phyloP scores from a whole-genome alignment of 176 grass and related monocot genomes.

The Guadua angustifolia region DNA sequence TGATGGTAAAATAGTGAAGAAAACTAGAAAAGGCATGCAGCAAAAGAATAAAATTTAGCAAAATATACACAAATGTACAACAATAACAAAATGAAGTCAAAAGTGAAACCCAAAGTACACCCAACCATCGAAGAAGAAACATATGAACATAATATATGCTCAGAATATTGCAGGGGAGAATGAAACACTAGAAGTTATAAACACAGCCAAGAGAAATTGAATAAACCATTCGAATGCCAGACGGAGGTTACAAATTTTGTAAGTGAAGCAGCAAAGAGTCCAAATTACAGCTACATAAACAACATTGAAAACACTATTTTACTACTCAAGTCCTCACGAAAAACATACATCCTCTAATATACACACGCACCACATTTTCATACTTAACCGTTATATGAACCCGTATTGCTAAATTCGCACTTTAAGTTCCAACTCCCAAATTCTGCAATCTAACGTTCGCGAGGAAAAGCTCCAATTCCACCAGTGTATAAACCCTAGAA shows the following conservation, averaged over 20 bases:
- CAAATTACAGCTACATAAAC: background rate
- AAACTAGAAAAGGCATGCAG: slow-evolving; percentile 27
- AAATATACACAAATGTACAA: background rate
- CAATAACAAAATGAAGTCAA: background rate
- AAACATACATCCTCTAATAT: background rate
- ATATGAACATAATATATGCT: background rate
- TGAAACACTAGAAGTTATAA: background rate
- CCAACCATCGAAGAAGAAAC: background rate
- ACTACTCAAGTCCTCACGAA: background rate
- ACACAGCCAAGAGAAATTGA: background rate
- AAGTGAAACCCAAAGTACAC: background rate
- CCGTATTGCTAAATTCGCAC: background rate
- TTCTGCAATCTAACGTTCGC: background rate
- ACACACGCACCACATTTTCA: background rate
- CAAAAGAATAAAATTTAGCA: background rate
- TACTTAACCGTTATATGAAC: background rate
- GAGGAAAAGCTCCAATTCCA: background rate
- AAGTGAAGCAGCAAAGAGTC: background rate
- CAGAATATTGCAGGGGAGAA: background rate
- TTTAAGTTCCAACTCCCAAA: background rate
- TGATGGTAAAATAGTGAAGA: background rate
- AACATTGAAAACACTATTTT: background rate
- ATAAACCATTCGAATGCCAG: slow-evolving; percentile 10
- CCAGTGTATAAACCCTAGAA: slow-evolving; percentile 35
- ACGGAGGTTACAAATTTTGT: background rate